Evolutionary conservation across 495 filamentous ascomycete genomes (phyloP), one percentile per base, ranked within the genome.

Genomic region (Penicillium bialowiezense): DNA sequence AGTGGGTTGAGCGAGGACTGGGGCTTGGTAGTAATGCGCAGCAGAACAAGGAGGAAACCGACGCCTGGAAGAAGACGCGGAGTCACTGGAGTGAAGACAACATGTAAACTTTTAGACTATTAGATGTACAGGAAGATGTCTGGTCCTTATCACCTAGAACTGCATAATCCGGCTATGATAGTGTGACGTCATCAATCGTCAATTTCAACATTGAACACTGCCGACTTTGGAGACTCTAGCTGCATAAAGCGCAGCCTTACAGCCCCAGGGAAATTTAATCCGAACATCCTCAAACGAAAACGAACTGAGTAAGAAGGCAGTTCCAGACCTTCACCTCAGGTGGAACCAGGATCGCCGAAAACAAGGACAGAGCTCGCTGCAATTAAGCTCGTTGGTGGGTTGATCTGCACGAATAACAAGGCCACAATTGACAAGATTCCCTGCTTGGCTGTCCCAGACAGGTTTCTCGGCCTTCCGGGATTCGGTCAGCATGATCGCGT

Each of bases 1-100:
- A 95, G 63, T 98, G 95, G 95, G 85, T 97, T 13, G 95, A 97
- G 73, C 68, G 89, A 5, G 91, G 91, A 0, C 71, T 95, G 79
- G 89, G 87, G 0, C 77, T 91, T 76, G 85, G 83, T 9, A 65
- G 85, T 50, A 78, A 76, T 61, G 67, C 63, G 7, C 64, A 72
- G 23, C 79, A 83, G 24, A 81, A 83, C 0, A 78, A 83, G 65
- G 58, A 73, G 44, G 86, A 89, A 54, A 75, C 69, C 23, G 79
- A 85, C 49, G 79, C 69, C 43, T 89, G 82, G 82, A 67, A 78
- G 54, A 86, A 83, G 69, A 78, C 78, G 31, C 68, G 85, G 55
- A 83, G 79, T 60, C 73, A 76, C 52, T 85, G 84, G 78, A 78
- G 82, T 68, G 87, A 89, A 61, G 86, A 89, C 60, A 85, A 79